phyloP scores from a whole-genome alignment of 1,139 yeast species.

The Blastobotrys aristatus region DNA sequence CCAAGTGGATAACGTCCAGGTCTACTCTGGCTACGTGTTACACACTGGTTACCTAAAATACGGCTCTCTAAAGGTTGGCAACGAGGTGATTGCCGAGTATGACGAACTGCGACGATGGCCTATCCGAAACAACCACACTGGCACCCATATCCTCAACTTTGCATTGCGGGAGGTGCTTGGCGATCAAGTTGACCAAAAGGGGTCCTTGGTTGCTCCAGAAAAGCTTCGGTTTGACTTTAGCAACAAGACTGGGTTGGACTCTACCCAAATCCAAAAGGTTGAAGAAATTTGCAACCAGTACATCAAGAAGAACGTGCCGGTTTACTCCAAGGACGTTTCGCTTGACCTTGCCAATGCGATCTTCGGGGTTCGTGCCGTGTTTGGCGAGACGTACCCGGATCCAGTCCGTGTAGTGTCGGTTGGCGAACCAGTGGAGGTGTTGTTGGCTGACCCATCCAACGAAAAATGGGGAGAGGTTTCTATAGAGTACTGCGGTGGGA shows the following conservation, averaged over 20 bases:
- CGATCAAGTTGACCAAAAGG: slow-evolving; percentile 87
- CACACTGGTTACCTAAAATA: slow-evolving; percentile 86
- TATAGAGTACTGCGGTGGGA: slow-evolving; percentile 98
- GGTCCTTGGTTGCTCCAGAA: slow-evolving; percentile 93
- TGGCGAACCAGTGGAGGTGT: slow-evolving; percentile 83
- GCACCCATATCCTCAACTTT: slow-evolving; percentile 89
- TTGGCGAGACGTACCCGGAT: slow-evolving; percentile 98
- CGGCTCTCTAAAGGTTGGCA: slow-evolving; percentile 65
- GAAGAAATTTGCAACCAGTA: slow-evolving; percentile 70
- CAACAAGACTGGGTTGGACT: slow-evolving; percentile 71
- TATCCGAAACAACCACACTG: slow-evolving; percentile 95
- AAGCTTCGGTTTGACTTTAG: slow-evolving; percentile 94
- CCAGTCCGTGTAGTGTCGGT: slow-evolving; percentile 97
- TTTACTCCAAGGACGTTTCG: slow-evolving; percentile 77
- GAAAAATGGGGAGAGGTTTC: slow-evolving; percentile 72
- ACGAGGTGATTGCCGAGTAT: slow-evolving; percentile 74
- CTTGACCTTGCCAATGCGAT: slow-evolving; percentile 68
- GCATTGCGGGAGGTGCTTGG: slow-evolving; percentile 86
- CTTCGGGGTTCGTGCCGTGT: slow-evolving; percentile 89
- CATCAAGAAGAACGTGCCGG: slow-evolving; percentile 65
- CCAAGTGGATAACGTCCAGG: slow-evolving; percentile 85
- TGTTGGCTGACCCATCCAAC: slow-evolving; percentile 63
- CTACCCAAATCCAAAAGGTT: slow-evolving; percentile 65
- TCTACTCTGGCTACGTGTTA: slow-evolving; percentile 88
- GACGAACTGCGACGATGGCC: slow-evolving; percentile 97